Evolutionary conservation across 2,329 filamentous ascomycete genomes (phyloP).

Genomic region (Amylocarpus encephaloides): DNA sequence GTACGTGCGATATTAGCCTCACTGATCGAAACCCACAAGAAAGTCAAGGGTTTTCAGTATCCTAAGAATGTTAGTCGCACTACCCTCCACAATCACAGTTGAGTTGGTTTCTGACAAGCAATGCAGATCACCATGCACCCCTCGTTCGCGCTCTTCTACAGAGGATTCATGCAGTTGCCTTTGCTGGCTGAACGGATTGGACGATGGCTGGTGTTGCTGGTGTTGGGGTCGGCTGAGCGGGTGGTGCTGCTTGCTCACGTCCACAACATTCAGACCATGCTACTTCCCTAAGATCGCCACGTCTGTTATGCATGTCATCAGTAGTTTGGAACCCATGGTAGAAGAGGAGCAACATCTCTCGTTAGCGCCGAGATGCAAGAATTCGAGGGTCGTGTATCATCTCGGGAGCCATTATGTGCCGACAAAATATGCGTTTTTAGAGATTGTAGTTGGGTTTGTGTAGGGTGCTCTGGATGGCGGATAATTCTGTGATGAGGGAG

Average conservation of each 20-base stretch:
- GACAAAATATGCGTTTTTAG: not conserved
- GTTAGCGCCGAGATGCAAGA: conserved; percentile 1
- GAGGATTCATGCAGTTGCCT: conserved; percentile 5
- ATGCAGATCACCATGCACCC: not conserved
- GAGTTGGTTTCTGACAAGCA: not conserved
- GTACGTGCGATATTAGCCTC: conserved; percentile 3
- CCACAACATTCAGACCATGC: conserved; percentile 3
- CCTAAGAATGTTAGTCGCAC: not conserved
- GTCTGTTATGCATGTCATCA: conserved; percentile 4
- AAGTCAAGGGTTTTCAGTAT: not conserved
- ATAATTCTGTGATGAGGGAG: not conserved
- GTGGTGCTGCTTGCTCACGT: too few relatives aligned
- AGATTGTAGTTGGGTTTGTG: not conserved
- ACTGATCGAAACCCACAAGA: not conserved
- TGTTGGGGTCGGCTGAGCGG: too few relatives aligned
- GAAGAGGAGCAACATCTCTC: not conserved
- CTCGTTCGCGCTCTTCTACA: conserved; percentile 9
- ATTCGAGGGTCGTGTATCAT: conserved; percentile 5
- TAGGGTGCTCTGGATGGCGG: not conserved
- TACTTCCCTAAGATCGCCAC: conserved; percentile 5
- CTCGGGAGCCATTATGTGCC: conserved; percentile 5
- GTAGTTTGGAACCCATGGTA: conserved; percentile 4
- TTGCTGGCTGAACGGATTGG: too few relatives aligned
- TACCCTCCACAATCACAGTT: not conserved
- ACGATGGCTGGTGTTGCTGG: too few relatives aligned